phyloP scores from a whole-genome alignment of 2,329 filamentous ascomycete species.

The Ceratocystis huliohia region DNA sequence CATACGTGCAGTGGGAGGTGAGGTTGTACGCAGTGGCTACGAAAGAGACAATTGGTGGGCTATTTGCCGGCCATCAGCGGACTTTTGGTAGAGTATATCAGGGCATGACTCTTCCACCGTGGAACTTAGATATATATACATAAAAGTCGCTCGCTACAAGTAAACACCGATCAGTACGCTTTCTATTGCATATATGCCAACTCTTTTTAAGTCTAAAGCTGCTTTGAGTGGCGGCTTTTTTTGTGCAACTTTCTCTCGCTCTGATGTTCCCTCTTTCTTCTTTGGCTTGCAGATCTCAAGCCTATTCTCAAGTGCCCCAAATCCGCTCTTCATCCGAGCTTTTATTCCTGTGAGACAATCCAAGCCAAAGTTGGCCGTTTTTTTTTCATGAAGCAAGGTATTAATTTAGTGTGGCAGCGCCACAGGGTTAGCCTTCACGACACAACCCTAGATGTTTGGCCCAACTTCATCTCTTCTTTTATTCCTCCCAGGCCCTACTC shows the following conservation, averaged over 20 bases:
- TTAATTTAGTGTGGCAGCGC: not conserved
- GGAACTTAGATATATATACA: not conserved
- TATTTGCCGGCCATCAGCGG: slow-evolving; percentile 35
- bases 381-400: not conserved
- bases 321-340: not conserved
- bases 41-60: slow-evolving; percentile 99
- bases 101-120: not conserved
- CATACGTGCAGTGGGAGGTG: slow-evolving; percentile 59
- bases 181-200: too few species aligned
- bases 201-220: too few species aligned
- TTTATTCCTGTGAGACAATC: slow-evolving; percentile 1
- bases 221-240: too few species aligned
- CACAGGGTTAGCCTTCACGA: not conserved
- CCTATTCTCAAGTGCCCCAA: not conserved
- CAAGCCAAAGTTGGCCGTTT: not conserved
- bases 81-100: not conserved
- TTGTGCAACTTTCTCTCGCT: not conserved
- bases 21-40: slow-evolving; percentile 68
- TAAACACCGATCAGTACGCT: too few species aligned
- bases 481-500: not conserved
- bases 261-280: not conserved
- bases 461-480: slow-evolving; percentile 7
- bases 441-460: not conserved
- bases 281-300: not conserved
- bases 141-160: too few species aligned